Percentiles rank a stretch among this genome's conserved stretches.
phyloP scores from a whole-genome alignment of 345 rosid species.

The Hirschfeldia incana region DNA sequence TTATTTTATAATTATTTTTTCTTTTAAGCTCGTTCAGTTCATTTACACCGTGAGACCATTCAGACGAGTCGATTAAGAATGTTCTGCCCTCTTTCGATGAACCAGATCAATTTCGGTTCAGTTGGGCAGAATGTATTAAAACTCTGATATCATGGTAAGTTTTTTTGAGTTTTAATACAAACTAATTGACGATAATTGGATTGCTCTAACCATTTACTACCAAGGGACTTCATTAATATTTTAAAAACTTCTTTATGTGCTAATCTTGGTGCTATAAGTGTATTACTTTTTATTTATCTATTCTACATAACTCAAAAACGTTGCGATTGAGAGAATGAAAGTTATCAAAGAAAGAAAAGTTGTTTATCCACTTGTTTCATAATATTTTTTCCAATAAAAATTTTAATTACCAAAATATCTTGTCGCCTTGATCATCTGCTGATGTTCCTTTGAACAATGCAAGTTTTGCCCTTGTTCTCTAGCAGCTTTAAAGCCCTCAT shows the following conservation, averaged over 20 bases:
- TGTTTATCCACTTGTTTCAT: constrained; percentile 10
- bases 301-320: not conserved
- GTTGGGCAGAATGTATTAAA: no score
- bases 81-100: no score
- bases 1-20: no score
- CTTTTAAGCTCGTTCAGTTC: no score
- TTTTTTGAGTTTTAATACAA: no score
- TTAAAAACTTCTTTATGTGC: not conserved
- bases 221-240: not conserved
- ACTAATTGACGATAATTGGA: no score
- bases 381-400: not conserved
- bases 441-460: constrained; percentile 89
- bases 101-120: no score
- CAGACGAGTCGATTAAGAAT: no score
- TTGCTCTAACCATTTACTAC: no score
- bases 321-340: not conserved
- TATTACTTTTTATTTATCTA: no score
- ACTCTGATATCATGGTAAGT: no score
- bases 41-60: no score
- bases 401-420: constrained; percentile 5
- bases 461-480: constrained; percentile 67
- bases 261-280: not conserved
- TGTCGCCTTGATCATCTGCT: constrained; percentile 88
- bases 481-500: constrained; percentile 74
- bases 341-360: not conserved